Evolutionary conservation across 1,284 basidiomycete genomes (phyloP).

Genomic region (Boletellus dicymbophilus): DNA sequence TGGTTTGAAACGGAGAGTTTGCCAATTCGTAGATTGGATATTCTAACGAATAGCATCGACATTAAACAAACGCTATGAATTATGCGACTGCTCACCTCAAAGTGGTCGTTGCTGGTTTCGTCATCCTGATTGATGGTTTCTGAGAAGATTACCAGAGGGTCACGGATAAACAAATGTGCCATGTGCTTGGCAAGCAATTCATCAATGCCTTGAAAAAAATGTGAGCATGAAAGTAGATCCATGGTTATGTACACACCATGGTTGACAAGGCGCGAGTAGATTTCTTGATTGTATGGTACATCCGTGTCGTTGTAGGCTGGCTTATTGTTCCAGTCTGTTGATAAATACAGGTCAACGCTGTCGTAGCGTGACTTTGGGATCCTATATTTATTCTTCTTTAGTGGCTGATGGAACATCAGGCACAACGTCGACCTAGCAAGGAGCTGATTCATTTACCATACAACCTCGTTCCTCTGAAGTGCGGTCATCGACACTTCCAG

Average conservation of each 20-base stretch:
- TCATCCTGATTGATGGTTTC: constrained; percentile 96
- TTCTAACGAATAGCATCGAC: constrained; percentile 54
- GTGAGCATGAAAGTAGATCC: background rate
- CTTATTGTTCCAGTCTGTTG: constrained; percentile 83
- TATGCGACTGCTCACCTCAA: constrained; percentile 64
- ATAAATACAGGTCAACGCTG: constrained; percentile 94
- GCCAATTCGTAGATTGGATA: constrained; percentile 99
- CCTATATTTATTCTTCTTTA: constrained; percentile 70
- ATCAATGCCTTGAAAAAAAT: constrained; percentile 71
- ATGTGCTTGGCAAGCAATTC: constrained; percentile 88
- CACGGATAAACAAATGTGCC: constrained; percentile 96
- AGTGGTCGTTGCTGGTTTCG: constrained; percentile 87
- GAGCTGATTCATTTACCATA: constrained; percentile 49
- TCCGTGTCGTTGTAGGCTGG: constrained; percentile 93
- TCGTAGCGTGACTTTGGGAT: constrained; percentile 98
- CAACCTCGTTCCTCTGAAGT: constrained; percentile 93
- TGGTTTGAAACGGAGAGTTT: constrained; percentile 98
- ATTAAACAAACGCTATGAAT: constrained; percentile 5
- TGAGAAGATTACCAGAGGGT: constrained; percentile 94
- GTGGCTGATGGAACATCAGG: constrained; percentile 53
- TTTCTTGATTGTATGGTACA: constrained; percentile 77
- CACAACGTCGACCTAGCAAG: constrained; percentile 2
- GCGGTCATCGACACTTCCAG: constrained; percentile 95
- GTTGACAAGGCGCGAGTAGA: constrained; percentile 70
- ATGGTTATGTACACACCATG: constrained; percentile 55